These are phyloP conservation scores for Malus hybrid DNA, from an alignment of 331 rosid species.

Conservation along the genomic window DNA sequence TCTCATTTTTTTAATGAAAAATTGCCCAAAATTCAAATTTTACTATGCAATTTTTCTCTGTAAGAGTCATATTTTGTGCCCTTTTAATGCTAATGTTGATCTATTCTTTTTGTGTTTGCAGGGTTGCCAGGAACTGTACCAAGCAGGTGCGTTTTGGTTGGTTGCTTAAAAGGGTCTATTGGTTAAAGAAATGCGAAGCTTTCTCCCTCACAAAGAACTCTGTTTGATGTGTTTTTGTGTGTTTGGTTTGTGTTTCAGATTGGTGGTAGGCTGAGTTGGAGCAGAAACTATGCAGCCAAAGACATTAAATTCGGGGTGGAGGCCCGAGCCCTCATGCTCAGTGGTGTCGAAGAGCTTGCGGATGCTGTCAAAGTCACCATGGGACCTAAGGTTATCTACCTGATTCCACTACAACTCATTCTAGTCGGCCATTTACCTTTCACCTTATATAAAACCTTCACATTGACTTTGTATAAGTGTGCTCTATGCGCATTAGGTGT, in stretches of 20 bases:
- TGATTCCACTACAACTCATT: not conserved
- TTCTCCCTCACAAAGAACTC: not conserved
- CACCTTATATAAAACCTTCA: not conserved
- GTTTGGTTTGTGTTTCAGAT: conserved; percentile 19
- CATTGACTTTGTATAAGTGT: not conserved
- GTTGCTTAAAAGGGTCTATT: not conserved
- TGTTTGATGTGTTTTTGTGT: not conserved
- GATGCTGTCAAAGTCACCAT: conserved; percentile 88
- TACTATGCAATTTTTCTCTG: not conserved
- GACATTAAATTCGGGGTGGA: conserved; percentile 84
- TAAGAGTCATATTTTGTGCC: not conserved
- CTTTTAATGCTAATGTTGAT: not conserved
- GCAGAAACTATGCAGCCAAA: conserved; percentile 76
- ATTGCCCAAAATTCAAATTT: not conserved
- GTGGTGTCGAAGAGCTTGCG: conserved; percentile 87
- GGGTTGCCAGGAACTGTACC: conserved; percentile 54
- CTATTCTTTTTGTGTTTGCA: conserved; percentile 21
- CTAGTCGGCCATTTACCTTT: not conserved
- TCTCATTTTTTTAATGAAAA: not conserved
- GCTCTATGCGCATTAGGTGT: not conserved
- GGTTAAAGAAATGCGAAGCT: not conserved
- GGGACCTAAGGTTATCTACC: conserved; percentile 70
- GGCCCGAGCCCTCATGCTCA: conserved; percentile 87
- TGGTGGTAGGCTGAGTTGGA: conserved; percentile 64
- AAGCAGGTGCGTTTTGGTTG: conserved; percentile 39